Base-by-base conservation (phyloP, 192 early-diverging fungal genomes). In the Coemansia sp. region DNA sequence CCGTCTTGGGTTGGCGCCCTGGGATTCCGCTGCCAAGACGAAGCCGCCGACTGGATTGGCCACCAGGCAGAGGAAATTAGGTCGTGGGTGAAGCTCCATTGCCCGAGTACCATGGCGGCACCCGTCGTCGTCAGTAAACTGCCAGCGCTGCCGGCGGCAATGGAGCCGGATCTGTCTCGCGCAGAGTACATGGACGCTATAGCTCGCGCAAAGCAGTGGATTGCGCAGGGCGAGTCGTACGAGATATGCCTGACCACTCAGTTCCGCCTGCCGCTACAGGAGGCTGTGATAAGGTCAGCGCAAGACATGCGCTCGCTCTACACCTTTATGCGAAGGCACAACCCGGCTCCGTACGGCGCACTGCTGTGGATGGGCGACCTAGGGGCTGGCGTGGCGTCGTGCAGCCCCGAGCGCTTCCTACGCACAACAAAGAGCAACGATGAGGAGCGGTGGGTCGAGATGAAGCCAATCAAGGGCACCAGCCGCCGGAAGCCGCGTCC, bases 401-500 rank as follows among this genome's bases (percentile, higher is more conserved):
- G 86, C n/a, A 86, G 84, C 10, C 96, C 96, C 9, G 96, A 98
- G 73, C 82, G 91, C 5, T 96, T 96, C 70, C 56, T 95, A 21
- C 63, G 83, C 43, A 77, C 88, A 1, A 42, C 28, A 13, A 46
- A 1, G 5, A 40, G 37, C 14, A 9, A 7, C 10, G 1, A 14
- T 0, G 42, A 8, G 6, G 26, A 56, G 59, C 66, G 84, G 80
- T 13, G 62, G 8, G 87, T 93, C 9, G 93, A 91, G 59, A 97
- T 97, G 95, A 96, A 96, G 67, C 96, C 96, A 0, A 97, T 97
- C 73, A 98, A 98, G 74, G 96, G 95, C 5, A 97, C 95, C 2
- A 28, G 48, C 9, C 21, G 62, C 13, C 28, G 62, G 1, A 10
- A 40, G 6, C 33, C 56, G 1, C 20, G 35, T 2, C 56, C 56